A percentile compares a stretch with the other conserved stretches of the same genome.
phyloP scores from a whole-genome alignment of 331 rosid species.

The Pyrus hybrid region DNA sequence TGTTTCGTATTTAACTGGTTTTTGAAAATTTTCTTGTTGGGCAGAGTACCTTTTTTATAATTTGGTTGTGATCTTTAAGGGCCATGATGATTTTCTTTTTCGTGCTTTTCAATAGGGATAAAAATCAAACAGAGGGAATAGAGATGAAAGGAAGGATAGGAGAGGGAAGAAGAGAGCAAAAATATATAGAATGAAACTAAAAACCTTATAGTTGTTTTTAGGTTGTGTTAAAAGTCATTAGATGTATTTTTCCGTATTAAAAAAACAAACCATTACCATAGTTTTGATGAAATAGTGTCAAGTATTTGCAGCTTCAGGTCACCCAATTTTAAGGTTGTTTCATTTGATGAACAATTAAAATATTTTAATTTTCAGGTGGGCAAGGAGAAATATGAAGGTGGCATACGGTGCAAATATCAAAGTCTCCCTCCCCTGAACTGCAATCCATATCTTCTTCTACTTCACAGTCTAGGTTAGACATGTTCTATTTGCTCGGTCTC shows the following conservation, averaged over 20 bases:
- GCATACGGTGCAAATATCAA: slow-evolving; percentile 57
- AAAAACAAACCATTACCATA: not conserved
- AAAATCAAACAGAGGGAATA: not conserved
- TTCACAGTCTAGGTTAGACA: slow-evolving; percentile 39
- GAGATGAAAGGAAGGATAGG: not conserved
- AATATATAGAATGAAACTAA: not conserved
- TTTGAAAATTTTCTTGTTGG: not conserved
- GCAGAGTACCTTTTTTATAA: not conserved
- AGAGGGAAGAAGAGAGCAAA: not conserved
- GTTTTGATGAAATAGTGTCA: not conserved
- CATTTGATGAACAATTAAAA: not conserved
- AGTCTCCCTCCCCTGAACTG: slow-evolving; percentile 49
- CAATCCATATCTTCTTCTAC: slow-evolving; percentile 28
- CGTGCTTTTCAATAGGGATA: not conserved
- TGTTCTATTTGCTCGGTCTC: not conserved
- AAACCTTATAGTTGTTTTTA: not conserved
- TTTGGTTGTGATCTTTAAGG: not conserved
- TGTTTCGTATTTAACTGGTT: not conserved
- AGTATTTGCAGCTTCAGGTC: not conserved
- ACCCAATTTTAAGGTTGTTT: not conserved
- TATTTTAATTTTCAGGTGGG: slow-evolving; percentile 32
- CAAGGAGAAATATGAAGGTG: slow-evolving; percentile 28
- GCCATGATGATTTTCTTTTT: not conserved
- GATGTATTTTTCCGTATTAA: not conserved
- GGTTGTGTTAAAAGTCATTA: not conserved